Evolutionary conservation across 2,329 filamentous ascomycete genomes (phyloP).

Genomic region (Fusarium sp.): DNA sequence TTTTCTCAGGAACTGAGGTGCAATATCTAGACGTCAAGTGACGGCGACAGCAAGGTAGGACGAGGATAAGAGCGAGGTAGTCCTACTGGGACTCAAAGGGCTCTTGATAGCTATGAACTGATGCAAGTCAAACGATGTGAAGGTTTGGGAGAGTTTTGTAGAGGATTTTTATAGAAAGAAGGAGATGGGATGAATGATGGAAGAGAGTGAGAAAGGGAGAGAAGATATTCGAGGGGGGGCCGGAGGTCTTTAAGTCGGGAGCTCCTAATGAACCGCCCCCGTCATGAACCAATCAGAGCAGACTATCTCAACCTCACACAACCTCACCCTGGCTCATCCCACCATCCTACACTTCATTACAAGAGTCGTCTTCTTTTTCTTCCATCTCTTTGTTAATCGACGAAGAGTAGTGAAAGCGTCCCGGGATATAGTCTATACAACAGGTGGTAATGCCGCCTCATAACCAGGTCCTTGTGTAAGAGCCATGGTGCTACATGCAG

Average conservation of each 20-base stretch:
- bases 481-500: background rate
- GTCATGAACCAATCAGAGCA: conserved; percentile 33
- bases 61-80: background rate
- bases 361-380: background rate
- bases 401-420: background rate
- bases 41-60: conserved; percentile 12
- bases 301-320: conserved; percentile 33
- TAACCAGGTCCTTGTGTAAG: background rate
- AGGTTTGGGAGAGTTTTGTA: conserved; percentile 5
- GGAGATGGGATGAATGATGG: conserved; percentile 33
- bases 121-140: conserved; percentile 26
- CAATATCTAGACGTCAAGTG: conserved; percentile 1
- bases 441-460: background rate
- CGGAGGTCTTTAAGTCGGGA: conserved; percentile 35
- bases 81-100: conserved; percentile 19
- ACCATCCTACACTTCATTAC: conserved; percentile 5
- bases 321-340: conserved; percentile 34
- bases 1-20: background rate
- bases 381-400: background rate
- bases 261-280: conserved; percentile 20
- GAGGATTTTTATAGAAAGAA: conserved; percentile 23
- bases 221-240: conserved; percentile 25
- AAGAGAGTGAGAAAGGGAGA: conserved; percentile 22
- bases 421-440: background rate
- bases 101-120: conserved; percentile 16